These are phyloP conservation scores for Chlorella sp. DNA, from an alignment of 139 green algal species.

Conservation along the genomic window DNA sequence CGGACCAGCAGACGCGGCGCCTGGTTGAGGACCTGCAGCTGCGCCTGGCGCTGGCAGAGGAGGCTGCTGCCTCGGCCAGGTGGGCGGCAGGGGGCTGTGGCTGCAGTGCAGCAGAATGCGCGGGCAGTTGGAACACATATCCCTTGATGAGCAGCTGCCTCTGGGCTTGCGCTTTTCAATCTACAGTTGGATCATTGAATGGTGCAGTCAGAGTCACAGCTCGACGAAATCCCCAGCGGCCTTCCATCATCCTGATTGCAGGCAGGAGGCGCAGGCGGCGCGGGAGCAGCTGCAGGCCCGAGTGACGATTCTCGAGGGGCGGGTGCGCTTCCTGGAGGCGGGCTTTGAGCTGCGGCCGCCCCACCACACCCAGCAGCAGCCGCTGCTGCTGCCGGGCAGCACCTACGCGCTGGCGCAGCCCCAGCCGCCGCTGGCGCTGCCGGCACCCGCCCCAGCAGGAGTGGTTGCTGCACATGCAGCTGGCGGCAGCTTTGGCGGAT, in stretches of 20 bases:
- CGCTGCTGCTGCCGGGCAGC: neutral
- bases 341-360: conserved; percentile 13
- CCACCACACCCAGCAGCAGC: neutral
- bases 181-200: too few relatives aligned
- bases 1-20: neutral
- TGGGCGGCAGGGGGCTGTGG: neutral
- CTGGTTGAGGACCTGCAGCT: conserved; percentile 26
- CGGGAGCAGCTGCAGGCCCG: conserved; percentile 29
- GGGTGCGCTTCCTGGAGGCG: conserved; percentile 32
- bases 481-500: neutral
- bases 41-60: conserved; percentile 13
- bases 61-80: conserved; percentile 19
- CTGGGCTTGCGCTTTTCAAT: too few relatives aligned
- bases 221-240: too few relatives aligned
- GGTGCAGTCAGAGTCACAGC: too few relatives aligned
- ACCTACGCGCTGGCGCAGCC: neutral
- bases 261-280: conserved; percentile 2
- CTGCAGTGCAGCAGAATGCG: neutral
- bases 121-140: too few relatives aligned
- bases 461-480: neutral
- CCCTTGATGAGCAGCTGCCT: too few relatives aligned
- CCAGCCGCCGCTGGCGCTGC: neutral
- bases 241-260: neutral
- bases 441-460: too few relatives aligned
- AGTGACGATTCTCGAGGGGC: conserved; percentile 25